Evolutionary conservation across 2,329 filamentous ascomycete species (phyloP).

Genomic region (Rutstroemia sp.): DNA sequence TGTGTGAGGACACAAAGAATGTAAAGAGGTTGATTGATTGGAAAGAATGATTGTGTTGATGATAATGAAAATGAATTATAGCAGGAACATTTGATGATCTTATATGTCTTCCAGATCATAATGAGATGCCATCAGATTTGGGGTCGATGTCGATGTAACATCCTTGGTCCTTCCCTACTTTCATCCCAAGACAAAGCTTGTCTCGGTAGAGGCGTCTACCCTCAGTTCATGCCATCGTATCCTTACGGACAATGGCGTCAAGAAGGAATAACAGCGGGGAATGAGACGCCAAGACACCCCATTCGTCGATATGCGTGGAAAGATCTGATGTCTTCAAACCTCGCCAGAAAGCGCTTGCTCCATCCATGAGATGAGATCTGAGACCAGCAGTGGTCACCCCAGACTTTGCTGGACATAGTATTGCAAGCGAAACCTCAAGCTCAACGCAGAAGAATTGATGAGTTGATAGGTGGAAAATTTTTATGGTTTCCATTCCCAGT

Average conservation of each 20-base stretch:
- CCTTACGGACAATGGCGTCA: too few species aligned
- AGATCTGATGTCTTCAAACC: not conserved
- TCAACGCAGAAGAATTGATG: not conserved
- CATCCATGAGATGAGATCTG: not conserved
- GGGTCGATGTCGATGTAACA: not conserved
- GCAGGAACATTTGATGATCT: slow-evolving; percentile 16
- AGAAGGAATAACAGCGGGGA: not conserved
- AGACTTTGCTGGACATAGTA: not conserved
- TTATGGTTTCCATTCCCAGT: not conserved
- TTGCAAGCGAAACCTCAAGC: not conserved
- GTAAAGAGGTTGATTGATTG: not conserved
- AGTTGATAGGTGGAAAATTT: not conserved
- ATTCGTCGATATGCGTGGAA: not conserved
- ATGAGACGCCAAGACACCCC: not conserved
- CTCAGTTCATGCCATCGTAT: not conserved
- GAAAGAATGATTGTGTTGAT: not conserved
- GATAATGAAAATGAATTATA: slow-evolving; percentile 17
- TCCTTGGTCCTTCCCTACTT: not conserved
- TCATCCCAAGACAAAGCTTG: not conserved
- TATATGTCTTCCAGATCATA: slow-evolving; percentile 5
- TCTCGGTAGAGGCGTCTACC: not conserved
- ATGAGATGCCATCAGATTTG: not conserved
- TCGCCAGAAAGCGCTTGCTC: not conserved
- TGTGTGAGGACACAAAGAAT: slow-evolving; percentile 18
- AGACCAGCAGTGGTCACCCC: not conserved